Base-by-base conservation (phyloP, 2,329 filamentous ascomycete species). In the Ophiosphaerella herpotricha region DNA sequence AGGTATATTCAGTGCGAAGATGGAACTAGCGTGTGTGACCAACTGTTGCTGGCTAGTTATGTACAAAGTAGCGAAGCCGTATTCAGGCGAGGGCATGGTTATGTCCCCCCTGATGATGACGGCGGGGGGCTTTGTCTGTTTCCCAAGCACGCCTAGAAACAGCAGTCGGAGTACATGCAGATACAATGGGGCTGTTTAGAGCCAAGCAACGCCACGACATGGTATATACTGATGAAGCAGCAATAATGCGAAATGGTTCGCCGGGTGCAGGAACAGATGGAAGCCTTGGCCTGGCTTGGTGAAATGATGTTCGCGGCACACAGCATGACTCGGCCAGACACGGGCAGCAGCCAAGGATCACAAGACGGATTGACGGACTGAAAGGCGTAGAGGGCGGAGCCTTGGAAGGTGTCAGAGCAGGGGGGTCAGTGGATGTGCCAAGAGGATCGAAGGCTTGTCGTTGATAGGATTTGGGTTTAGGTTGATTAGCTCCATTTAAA, bases 381-480 rank as follows among this genome's bases (percentile, higher is more conserved):
- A 43, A 32, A 37, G 50, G 37, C 38, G 47, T 46, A 45, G 39
- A 40, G 38, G 18, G 46, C 48, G 44, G 54, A 52, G 60, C 48
- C 59, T 63, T 66, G 61, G 61, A 29, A 59, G 50, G 63, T 62
- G 64, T 65, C 63, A 63, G 61, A 50, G 48, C 58, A 42, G 49
- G 56, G 57, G 36, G 43, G 11, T 42, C 21, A 52, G 53, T 60
- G 63, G 62, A 37, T 14, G 43, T 23, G 59, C 63, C 66, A 67
- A 69, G 66, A 45, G 43, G 48, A 54, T 57, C 50, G 51, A 68
- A 70, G 67, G 67, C 68, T 71, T 70, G 68, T 70, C 63, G 37
- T 26, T 40, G 26, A 39, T 64, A 66, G 67, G 64, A 60, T 66
- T 66, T 61, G 49, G 64, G 65, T 64, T 68, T 65, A 64, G 58